Base-by-base conservation (phyloP, 495 filamentous ascomycete genomes). In the Aspergillus baeticus region DNA sequence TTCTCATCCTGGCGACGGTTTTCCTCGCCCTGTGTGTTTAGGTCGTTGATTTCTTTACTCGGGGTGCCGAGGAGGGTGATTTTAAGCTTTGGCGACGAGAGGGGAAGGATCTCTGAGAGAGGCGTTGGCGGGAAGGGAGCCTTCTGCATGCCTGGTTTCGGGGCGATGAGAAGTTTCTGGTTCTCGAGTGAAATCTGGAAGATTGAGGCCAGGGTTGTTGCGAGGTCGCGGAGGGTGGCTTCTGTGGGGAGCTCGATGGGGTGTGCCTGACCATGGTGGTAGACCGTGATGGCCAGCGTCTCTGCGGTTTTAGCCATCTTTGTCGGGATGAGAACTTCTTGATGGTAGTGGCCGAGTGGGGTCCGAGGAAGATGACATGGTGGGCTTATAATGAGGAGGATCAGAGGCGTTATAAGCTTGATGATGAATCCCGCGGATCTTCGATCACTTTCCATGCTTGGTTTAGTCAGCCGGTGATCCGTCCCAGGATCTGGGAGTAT, bases 121-220 rank as follows among this genome's bases (percentile, higher is more conserved):
- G 29, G 60, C 10, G 60, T 69, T 50, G 70, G 42, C 54, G 78
- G 72, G 71, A 89, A 87, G 8, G 87, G 85, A 1, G 82, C 75
- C 60, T 87, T 88, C 38, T 86, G 77, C 50, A 89, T 71, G 37
- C 88, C 86, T 48, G 84, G 76, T 65, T 88, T 85, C 13, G 88
- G 79, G 6, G 86, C 75, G 61, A 87, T 82, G 66, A 92, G 82
- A 69, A 90, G 77, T 64, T 92, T 92, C 67, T 92, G 90, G 70
- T 91, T 86, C 10, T 76, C 62, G 21, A 72, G 58, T 3, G 89
- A 87, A 54, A 94, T 86, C 51, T 78, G 79, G 26, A 92, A 77
- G 23, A 61, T 66, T 21, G 66, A 60, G 46, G 83, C 68, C 59
- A 89, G 79, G 22, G 66, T 62, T 48, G 72, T 52, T 22, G 82